A percentile compares a stretch with the other conserved stretches of the same genome.
Evolutionary conservation across 805 yeast genomes (phyloP).

Genomic region (Candida nemodendra): DNA sequence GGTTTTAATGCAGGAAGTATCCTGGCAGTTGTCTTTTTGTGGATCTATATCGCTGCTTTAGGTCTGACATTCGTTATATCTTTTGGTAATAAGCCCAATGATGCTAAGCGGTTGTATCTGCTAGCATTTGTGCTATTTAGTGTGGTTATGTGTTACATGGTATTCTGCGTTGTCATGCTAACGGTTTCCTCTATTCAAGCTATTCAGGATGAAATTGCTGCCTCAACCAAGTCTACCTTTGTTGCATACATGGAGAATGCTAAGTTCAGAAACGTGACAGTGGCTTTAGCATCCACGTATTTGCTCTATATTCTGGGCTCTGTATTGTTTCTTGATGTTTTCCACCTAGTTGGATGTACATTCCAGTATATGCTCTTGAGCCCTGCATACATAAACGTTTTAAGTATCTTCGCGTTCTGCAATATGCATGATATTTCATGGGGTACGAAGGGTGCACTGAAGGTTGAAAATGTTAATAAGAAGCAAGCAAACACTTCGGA

Average conservation of each 20-base stretch:
- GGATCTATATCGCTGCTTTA: slow-evolving; percentile 78
- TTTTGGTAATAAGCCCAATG: slow-evolving; percentile 91
- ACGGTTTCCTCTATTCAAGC: slow-evolving; percentile 56
- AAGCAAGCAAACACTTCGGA: slow-evolving; percentile 47
- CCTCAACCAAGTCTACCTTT: slow-evolving; percentile 37
- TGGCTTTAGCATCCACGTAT: slow-evolving; percentile 82
- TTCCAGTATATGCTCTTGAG: slow-evolving; percentile 76
- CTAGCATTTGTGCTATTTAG: slow-evolving; percentile 75
- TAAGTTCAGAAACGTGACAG: slow-evolving; percentile 79
- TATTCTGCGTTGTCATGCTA: slow-evolving; percentile 70
- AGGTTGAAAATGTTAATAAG: slow-evolving; percentile 54
- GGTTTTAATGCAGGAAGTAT: slow-evolving; percentile 66
- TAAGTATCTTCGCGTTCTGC: slow-evolving; percentile 91
- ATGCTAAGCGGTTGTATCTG: slow-evolving; percentile 73
- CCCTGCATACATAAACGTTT: slow-evolving; percentile 86
- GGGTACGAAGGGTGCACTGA: slow-evolving; percentile 90
- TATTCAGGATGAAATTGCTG: slow-evolving; percentile 38
- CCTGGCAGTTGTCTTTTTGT: slow-evolving; percentile 74
- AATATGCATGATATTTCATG: slow-evolving; percentile 93
- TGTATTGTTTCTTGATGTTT: slow-evolving; percentile 77
- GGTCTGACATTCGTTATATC: slow-evolving; percentile 83
- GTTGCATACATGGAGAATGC: slow-evolving; percentile 53
- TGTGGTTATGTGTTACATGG: slow-evolving; percentile 78
- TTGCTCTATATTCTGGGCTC: slow-evolving; percentile 75
- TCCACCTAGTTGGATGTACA: slow-evolving; percentile 86